A percentile compares a stretch with the other conserved stretches of the same genome.
phyloP scores from a whole-genome alignment of 352 stramenopile genomes.

The Thalassiosira livingstoniorum region DNA sequence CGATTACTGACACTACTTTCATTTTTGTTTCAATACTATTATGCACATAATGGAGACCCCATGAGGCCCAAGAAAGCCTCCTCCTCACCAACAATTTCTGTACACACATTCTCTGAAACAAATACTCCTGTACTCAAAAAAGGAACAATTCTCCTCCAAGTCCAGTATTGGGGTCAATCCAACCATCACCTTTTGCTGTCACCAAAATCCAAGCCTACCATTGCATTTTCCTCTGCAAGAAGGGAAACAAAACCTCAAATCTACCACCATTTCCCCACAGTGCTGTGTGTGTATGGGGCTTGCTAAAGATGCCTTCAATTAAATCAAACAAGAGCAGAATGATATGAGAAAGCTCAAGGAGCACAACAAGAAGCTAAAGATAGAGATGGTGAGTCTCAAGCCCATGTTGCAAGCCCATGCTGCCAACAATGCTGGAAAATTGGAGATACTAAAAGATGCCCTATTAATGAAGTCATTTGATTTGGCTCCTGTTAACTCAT shows the following conservation, averaged over 20 bases:
- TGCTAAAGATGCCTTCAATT: conserved; percentile 69
- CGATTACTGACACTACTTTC: background rate
- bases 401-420: conserved; percentile 85
- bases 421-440: conserved; percentile 70
- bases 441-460: too few species aligned
- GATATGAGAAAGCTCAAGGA: conserved; percentile 85
- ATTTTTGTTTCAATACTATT: conserved; percentile 6
- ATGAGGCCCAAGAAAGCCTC: conserved; percentile 68
- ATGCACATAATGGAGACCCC: conserved; percentile 76
- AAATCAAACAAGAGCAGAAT: conserved; percentile 83
- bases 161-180: conserved; percentile 70
- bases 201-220: conserved; percentile 74
- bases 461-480: too few species aligned
- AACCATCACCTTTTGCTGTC: too few species aligned
- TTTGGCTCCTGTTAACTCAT: too few species aligned
- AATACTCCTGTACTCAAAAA: conserved; percentile 63
- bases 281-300: conserved; percentile 65
- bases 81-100: conserved; percentile 84
- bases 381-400: conserved; percentile 86
- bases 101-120: conserved; percentile 77
- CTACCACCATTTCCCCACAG: conserved; percentile 82
- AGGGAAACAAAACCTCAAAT: conserved; percentile 76
- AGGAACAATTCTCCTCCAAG: conserved; percentile 77
- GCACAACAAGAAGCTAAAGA: conserved; percentile 85
- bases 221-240: conserved; percentile 60